phyloP scores from a whole-genome alignment of 2,329 filamentous ascomycete genomes.

The Penicillium sp. region DNA sequence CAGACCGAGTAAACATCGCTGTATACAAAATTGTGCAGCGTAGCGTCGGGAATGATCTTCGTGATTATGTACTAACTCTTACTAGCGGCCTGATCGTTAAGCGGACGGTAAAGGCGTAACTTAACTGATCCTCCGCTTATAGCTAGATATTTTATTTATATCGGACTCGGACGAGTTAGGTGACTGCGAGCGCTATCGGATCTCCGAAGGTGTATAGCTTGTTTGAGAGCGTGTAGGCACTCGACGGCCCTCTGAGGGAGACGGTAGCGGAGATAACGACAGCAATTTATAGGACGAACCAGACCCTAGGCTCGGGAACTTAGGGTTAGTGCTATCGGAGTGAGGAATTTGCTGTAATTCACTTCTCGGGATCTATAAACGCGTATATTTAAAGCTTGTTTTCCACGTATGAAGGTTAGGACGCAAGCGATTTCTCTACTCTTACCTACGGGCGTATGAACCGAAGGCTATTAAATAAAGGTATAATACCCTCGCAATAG shows the following conservation, averaged over 20 bases:
- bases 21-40: background rate
- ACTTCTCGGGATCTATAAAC: background rate
- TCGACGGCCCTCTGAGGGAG: background rate
- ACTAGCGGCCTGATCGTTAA: background rate
- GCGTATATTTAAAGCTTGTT: background rate
- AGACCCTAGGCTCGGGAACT: background rate
- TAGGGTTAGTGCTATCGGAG: background rate
- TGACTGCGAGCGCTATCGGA: background rate
- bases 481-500: background rate
- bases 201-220: background rate
- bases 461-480: background rate
- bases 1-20: background rate
- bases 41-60: background rate
- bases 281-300: background rate
- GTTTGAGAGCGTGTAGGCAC: background rate
- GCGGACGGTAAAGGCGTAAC: background rate
- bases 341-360: background rate
- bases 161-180: background rate
- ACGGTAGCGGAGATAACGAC: background rate
- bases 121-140: background rate
- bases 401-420: background rate
- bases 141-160: background rate
- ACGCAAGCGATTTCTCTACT: background rate
- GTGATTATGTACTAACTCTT: background rate
- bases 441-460: background rate